Evolutionary conservation across 2,329 filamentous ascomycete genomes (phyloP).

Genomic region (Biscogniauxia marginata): DNA sequence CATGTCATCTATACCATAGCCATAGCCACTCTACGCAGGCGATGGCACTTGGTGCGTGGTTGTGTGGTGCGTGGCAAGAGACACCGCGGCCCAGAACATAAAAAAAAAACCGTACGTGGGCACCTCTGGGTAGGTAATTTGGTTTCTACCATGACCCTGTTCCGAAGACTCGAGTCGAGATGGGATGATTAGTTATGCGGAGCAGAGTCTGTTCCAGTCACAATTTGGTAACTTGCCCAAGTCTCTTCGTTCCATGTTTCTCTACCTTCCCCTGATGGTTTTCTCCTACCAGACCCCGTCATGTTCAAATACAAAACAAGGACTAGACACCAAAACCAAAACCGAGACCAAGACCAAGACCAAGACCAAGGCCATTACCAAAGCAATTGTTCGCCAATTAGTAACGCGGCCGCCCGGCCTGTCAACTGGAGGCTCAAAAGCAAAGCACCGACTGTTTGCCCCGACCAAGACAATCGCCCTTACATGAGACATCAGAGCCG

Average conservation of each 20-base stretch:
- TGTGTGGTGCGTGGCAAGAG: not conserved
- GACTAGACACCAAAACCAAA: not conserved
- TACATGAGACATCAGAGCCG: not conserved
- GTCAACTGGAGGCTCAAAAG: not conserved
- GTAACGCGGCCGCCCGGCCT: not conserved
- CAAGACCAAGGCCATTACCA: not conserved
- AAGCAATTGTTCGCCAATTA: not conserved
- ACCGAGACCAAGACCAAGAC: too few relatives aligned
- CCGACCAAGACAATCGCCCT: not conserved
- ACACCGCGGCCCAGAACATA: not conserved
- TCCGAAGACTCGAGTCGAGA: not conserved
- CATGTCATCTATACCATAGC: not conserved
- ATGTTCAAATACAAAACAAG: not conserved
- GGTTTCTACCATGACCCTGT: not conserved
- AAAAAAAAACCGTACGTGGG: not conserved
- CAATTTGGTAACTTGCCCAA: not conserved
- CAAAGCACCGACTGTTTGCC: not conserved
- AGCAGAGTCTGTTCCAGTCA: not conserved
- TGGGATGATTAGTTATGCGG: not conserved
- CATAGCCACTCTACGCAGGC: not conserved
- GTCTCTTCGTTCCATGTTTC: not conserved
- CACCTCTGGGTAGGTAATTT: not conserved
- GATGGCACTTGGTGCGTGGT: not conserved
- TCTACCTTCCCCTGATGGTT: not conserved
- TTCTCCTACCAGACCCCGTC: not conserved